Evolutionary conservation across 192 early-diverging fungal genomes (phyloP), one percentile per base, ranked within the genome.

Genomic region (Paraglomus occultum): DNA sequence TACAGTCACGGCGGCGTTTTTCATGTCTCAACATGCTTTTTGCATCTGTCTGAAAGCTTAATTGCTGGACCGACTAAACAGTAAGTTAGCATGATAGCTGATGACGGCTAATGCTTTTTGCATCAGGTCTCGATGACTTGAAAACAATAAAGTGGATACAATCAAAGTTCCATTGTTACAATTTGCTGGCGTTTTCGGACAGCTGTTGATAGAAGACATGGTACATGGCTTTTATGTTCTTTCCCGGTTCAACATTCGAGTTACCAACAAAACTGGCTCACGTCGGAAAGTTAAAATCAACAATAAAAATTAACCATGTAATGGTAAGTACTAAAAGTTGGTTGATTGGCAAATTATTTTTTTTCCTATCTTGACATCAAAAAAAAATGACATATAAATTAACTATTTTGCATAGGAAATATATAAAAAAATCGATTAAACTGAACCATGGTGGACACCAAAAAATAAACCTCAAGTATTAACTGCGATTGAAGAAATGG

Each of bases 391-490:
- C 54, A 15, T 57, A 10, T 57, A 11, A 57, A 22, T 63, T 46
- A 63, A 63, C 17, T 1, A 46, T 63, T 63, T 65, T 63, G 51
- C 38, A 64, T 43, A 71, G 70, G 12, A 70, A 46, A 70, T 70
- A 17, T 70, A 70, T 70, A 5, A 44, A 51, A 31, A 58, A 70
- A 23, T 57, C 44, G 59, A 61, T 60, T 18, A 70, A 52, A 64
- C 53, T 12, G 10, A 64, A 53, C 38, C 49, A 49, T 71, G 49
- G 60, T 71, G 50, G 45, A 71, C 38, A 63, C 48, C 59, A 45
- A 63, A 71, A 22, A 71, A 66, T 51, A 66, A 66, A 31, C 40
- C 44, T 63, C 61, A 63, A 63, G 61, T 63, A 63, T 63, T 63
- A 63, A 63, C 18, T 22, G 61, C 44, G 45, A 63, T 63, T 63